Evolutionary conservation across 1,284 basidiomycete genomes (phyloP).

Genomic region (Pterula multifida): DNA sequence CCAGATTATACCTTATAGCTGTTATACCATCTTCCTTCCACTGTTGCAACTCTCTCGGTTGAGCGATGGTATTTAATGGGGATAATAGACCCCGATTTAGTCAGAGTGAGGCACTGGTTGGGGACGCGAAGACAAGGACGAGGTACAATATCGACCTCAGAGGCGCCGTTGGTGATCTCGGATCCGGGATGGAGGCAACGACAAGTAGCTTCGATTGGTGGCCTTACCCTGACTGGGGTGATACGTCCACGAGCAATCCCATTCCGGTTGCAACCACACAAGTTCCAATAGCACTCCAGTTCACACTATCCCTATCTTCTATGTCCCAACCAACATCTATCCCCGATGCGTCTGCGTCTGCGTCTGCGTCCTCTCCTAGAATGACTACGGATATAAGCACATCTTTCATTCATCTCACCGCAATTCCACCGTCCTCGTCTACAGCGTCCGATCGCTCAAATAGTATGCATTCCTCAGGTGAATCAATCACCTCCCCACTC

Average conservation of each 20-base stretch:
- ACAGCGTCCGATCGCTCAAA: background rate
- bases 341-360: background rate
- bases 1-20: background rate
- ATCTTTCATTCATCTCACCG: background rate
- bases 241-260: background rate
- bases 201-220: background rate
- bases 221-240: slow-evolving; percentile 1
- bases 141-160: background rate
- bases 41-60: background rate
- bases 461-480: background rate
- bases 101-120: background rate
- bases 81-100: background rate
- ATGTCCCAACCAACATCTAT: background rate
- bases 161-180: background rate
- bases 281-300: background rate
- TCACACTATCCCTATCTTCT: background rate
- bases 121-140: background rate
- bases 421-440: background rate
- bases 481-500: background rate
- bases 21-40: background rate
- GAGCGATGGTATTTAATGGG: background rate
- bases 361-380: background rate
- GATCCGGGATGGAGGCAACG: background rate
- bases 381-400: background rate
- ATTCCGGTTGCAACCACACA: background rate